Conservation (phyloP, 2,329 filamentous ascomycete species). For the Trichoderma breve region DNA sequence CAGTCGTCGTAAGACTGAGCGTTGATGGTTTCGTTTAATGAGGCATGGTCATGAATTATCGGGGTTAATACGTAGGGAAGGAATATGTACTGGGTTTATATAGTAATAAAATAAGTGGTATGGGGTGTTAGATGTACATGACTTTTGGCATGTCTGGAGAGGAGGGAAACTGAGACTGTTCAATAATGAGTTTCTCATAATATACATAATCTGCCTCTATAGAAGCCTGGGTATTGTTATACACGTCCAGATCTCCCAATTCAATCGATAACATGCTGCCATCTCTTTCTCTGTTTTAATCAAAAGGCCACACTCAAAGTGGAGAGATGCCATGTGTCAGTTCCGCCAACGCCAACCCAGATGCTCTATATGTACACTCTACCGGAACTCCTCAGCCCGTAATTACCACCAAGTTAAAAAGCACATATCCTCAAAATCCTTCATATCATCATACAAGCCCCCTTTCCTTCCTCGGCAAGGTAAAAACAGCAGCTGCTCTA, state of each 20-base stretch:
- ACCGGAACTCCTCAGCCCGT: constrained; percentile 29
- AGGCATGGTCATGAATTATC: background rate
- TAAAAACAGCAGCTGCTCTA: constrained; percentile 28
- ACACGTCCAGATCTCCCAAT: background rate
- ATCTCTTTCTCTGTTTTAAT: background rate
- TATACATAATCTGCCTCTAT: constrained; percentile 13
- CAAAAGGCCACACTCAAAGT: background rate
- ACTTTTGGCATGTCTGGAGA: background rate
- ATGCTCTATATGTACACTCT: constrained; percentile 31
- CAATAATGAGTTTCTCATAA: background rate
- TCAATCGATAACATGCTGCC: background rate
- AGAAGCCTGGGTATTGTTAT: constrained; percentile 11
- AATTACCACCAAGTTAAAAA: constrained; percentile 20
- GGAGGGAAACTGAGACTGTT: background rate
- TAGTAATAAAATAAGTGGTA: background rate
- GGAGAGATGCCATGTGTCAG: constrained; percentile 2
- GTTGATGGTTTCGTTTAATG: background rate
- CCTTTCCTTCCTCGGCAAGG: background rate
- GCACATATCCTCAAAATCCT: background rate
- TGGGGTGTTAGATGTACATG: background rate
- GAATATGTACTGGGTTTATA: background rate
- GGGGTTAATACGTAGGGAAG: background rate
- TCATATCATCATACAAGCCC: constrained; percentile 15
- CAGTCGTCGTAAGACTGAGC: constrained; percentile 29
- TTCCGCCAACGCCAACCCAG: constrained; percentile 33